A percentile compares a stretch with the other conserved stretches of the same genome.
Conservation (phyloP, 768 basidiomycete genomes). For the Phaeotremella skinneri region DNA sequence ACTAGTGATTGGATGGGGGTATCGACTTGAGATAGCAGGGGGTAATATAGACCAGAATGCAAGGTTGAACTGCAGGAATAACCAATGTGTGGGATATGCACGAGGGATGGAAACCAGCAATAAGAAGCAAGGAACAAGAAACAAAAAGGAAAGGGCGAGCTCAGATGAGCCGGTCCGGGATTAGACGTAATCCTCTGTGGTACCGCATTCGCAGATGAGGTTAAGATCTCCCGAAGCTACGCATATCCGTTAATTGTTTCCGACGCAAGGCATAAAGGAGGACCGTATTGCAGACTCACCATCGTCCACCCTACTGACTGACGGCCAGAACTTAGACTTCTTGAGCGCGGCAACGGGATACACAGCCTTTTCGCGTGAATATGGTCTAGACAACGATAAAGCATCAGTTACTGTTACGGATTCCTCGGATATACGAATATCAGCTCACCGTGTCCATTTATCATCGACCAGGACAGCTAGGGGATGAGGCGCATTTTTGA, state of each 20-base stretch:
- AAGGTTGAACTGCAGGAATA: neutral
- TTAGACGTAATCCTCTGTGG: constrained; percentile 52
- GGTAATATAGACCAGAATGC: neutral
- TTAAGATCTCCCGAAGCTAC: constrained; percentile 90
- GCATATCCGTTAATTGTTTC: constrained; percentile 8
- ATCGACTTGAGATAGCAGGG: neutral
- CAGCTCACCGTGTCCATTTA: constrained; percentile 79
- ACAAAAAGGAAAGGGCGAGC: neutral
- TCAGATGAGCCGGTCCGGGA: neutral
- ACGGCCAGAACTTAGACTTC: constrained; percentile 95
- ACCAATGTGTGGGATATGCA: too few species aligned
- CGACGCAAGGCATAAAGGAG: neutral
- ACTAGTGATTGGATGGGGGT: neutral
- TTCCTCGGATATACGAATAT: neutral
- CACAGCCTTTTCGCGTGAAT: constrained; percentile 83
- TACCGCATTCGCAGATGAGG: constrained; percentile 58
- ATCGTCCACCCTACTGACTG: constrained; percentile 87
- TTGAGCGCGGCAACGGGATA: constrained; percentile 79
- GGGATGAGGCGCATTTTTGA: constrained; percentile 93
- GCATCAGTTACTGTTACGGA: neutral
- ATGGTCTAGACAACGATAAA: constrained; percentile 61
- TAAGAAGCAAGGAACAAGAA: neutral
- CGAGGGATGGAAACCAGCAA: too few species aligned
- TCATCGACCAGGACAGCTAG: constrained; percentile 69
- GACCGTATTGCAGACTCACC: constrained; percentile 57